phyloP scores from a whole-genome alignment of 768 basidiomycete species.

The Panus rudis region DNA sequence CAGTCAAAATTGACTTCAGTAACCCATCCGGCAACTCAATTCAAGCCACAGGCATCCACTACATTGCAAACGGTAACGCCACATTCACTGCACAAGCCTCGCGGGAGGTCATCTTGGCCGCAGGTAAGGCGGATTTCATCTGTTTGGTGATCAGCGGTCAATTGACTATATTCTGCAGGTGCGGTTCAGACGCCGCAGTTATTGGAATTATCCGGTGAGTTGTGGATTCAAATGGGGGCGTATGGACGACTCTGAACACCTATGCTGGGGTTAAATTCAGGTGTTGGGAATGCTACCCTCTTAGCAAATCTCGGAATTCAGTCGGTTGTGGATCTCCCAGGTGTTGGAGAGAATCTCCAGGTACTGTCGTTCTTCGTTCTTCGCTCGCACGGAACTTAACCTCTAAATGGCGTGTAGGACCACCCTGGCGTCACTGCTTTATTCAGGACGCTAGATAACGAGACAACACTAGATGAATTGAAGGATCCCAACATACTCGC shows the following conservation, averaged over 20 bases:
- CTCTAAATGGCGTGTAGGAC: no score
- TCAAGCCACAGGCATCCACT: constrained; percentile 1
- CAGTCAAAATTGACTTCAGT: constrained; percentile 7
- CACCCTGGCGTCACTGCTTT: no score
- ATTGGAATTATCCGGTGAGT: constrained; percentile 36
- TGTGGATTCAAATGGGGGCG: no score
- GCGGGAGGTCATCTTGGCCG: constrained; percentile 1
- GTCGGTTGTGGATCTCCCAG: constrained; percentile 27
- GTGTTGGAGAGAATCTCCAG: constrained; percentile 25
- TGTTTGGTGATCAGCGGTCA: no score
- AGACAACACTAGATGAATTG: no score
- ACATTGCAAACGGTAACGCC: constrained; percentile 1
- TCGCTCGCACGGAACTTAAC: no score
- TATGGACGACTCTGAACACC: no score
- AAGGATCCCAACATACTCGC: no score
- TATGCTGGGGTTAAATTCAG: no score
- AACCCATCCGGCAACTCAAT: background rate
- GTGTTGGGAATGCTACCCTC: constrained; percentile 27
- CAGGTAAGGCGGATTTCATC: background rate
- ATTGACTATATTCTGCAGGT: constrained; percentile 1
- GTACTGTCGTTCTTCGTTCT: no score
- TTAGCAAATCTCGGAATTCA: constrained; percentile 24
- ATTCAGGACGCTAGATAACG: no score
- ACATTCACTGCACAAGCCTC: background rate
- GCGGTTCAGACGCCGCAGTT: constrained; percentile 32